Base-by-base conservation (phyloP, 176 grass and related monocot genomes). In the Oryza nivara region DNA sequence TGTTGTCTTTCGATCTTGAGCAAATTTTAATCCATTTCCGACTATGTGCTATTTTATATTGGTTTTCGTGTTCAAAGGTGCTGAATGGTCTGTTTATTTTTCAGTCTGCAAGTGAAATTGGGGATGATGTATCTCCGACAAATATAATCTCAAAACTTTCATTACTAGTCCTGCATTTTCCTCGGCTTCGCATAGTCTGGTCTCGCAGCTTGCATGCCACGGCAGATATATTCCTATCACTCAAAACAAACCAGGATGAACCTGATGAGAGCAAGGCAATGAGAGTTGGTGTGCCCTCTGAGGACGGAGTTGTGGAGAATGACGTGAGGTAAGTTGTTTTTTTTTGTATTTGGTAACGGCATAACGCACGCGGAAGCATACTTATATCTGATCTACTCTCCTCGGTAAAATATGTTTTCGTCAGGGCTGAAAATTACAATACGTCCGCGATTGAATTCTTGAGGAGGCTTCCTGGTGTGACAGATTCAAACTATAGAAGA, bases 241-340 rank as follows among this genome's bases (percentile, higher is more conserved):
- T 98, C 7, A 98, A 98, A 88, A 70, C 83, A 83, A 98, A 95
- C 70, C 96, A 98, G 89, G 96, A 98, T 75, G 96, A 98, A 89
- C 93, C 96, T 68, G 96, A 98, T 32, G 93, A 98, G 81, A 90
- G 54, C 88, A 98, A 88, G 70, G 96, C 96, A 23, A 95, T 92
- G 84, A 88, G 92, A 76, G 89, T 95, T 16, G 96, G 96, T 6
- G 91, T 98, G 83, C 96, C 96, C 6, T 95, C 91, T 19, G 91
- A 95, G 83, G 91, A 98, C 63, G 96, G 96, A 15, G 68, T 87
- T 35, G 84, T 93, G 76, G 91, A 98, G 68, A 79, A 98, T 75
- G 93, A 93, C 77, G 87, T 92, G 71, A 95, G 96, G 96, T 98
- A 88, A 78, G 56, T 15, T 61, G 34, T 19, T 11, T 9, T 9